These are phyloP conservation scores for Chaetomiaceae sp. DNA, from an alignment of 2,329 filamentous ascomycete genomes.

Conservation along the genomic window DNA sequence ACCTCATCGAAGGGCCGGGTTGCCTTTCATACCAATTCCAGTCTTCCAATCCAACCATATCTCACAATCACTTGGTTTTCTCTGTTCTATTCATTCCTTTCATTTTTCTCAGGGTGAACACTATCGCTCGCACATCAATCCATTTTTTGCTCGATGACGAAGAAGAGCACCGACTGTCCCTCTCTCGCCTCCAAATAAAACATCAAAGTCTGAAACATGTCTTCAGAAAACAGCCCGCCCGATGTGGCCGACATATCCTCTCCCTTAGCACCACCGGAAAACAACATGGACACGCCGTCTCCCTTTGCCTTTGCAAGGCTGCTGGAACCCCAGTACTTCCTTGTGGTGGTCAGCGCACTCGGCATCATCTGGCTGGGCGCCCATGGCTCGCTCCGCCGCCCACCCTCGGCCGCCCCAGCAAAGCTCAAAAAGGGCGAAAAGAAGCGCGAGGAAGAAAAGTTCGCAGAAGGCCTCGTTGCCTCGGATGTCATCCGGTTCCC, in stretches of 20 bases:
- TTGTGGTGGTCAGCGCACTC: conserved; percentile 60
- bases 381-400: conserved; percentile 78
- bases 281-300: not conserved
- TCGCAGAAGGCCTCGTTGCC: conserved; percentile 60
- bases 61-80: too few relatives aligned
- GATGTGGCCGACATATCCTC: conserved; percentile 6
- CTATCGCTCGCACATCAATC: too few relatives aligned
- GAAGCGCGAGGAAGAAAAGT: conserved; percentile 47
- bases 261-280: not conserved
- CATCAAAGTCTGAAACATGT: conserved; percentile 8
- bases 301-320: conserved; percentile 17
- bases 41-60: too few relatives aligned
- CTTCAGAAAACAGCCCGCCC: conserved; percentile 9
- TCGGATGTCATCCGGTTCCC: conserved; percentile 84
- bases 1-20: too few relatives aligned
- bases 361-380: conserved; percentile 80
- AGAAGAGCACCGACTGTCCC: too few relatives aligned
- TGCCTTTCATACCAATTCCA: too few relatives aligned
- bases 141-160: too few relatives aligned
- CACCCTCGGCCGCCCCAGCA: conserved; percentile 66
- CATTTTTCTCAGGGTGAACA: too few relatives aligned
- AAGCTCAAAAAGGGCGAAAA: conserved; percentile 44
- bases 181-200: too few relatives aligned
- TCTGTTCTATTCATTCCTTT: too few relatives aligned
- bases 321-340: conserved; percentile 35